These are phyloP conservation scores for Suhomyces coccinellae DNA, from an alignment of 1,139 yeast genomes.

Conservation along the genomic window DNA sequence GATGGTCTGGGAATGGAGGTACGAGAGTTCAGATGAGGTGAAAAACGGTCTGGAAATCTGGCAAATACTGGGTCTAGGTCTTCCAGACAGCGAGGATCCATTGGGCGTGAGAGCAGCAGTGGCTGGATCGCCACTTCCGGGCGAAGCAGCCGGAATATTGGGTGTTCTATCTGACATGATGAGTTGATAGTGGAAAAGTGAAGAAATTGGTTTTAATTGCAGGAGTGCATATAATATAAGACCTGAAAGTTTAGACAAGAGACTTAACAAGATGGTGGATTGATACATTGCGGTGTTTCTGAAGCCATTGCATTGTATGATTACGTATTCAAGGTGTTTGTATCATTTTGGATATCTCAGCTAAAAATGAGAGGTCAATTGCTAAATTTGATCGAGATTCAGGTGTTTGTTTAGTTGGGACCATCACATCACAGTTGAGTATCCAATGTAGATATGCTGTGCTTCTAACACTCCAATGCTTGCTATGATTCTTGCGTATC, in stretches of 20 bases:
- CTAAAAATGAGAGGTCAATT: too few relatives aligned
- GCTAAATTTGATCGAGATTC: too few relatives aligned
- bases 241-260: not conserved
- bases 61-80: slow-evolving; percentile 10
- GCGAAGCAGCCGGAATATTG: slow-evolving; percentile 5
- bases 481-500: too few relatives aligned
- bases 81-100: slow-evolving; percentile 2
- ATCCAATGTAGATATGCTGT: too few relatives aligned
- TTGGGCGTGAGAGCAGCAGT: slow-evolving; percentile 5
- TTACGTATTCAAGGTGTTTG: not conserved
- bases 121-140: slow-evolving; percentile 1
- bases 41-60: slow-evolving; percentile 69
- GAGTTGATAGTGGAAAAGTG: not conserved
- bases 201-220: not conserved
- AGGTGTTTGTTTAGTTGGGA: too few relatives aligned
- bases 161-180: slow-evolving; percentile 9
- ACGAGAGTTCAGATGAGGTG: slow-evolving; percentile 55
- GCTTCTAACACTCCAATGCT: too few relatives aligned
- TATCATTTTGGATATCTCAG: too few relatives aligned
- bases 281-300: too few relatives aligned
- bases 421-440: too few relatives aligned
- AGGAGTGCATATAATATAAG: not conserved
- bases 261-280: too few relatives aligned
- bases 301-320: not conserved
- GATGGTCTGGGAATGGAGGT: slow-evolving; percentile 54